Percentiles rank a stretch among this genome's conserved stretches.
Evolutionary conservation across 306 rosid species (phyloP).

Genomic region (Fagus crenata): DNA sequence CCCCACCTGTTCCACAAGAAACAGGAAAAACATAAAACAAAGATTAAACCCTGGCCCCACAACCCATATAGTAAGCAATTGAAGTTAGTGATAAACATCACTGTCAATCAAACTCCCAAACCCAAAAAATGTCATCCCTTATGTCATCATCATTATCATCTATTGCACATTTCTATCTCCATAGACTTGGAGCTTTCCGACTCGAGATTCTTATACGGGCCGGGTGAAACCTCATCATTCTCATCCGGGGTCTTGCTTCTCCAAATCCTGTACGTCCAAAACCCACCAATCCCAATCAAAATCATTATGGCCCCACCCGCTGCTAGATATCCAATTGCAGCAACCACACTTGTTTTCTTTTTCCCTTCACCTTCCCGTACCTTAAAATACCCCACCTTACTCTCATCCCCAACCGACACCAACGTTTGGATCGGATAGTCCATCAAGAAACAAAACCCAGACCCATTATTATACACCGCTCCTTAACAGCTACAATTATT

Average conservation of each 20-base stretch:
- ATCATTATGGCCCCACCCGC: slow-evolving; percentile 16
- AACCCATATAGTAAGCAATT: neutral
- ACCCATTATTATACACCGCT: slow-evolving; percentile 49
- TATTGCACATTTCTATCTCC: slow-evolving; percentile 44
- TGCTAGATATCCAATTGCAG: slow-evolving; percentile 33
- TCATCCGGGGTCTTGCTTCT: slow-evolving; percentile 31
- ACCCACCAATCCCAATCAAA: slow-evolving; percentile 34
- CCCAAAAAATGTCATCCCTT: slow-evolving; percentile 55
- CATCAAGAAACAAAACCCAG: slow-evolving; percentile 68
- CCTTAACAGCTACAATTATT: slow-evolving; percentile 85
- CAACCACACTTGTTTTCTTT: slow-evolving; percentile 24
- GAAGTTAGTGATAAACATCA: slow-evolving; percentile 10
- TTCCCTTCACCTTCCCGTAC: slow-evolving; percentile 42
- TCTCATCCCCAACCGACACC: slow-evolving; percentile 51
- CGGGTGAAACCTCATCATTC: slow-evolving; percentile 54
- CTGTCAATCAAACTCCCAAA: slow-evolving; percentile 22
- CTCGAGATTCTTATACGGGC: slow-evolving; percentile 82
- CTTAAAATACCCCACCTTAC: slow-evolving; percentile 76
- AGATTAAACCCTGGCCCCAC: slow-evolving; percentile 5
- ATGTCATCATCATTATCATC: slow-evolving; percentile 45
- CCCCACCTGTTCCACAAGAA: neutral
- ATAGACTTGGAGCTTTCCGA: slow-evolving; percentile 69
- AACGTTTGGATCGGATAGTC: slow-evolving; percentile 65
- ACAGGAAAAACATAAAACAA: neutral
- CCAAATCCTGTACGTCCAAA: slow-evolving; percentile 38